Percentiles rank a stretch among this genome's conserved stretches.
Evolutionary conservation across 371 early-diverging fungal species (phyloP).

Genomic region (Blakeslea trispora): DNA sequence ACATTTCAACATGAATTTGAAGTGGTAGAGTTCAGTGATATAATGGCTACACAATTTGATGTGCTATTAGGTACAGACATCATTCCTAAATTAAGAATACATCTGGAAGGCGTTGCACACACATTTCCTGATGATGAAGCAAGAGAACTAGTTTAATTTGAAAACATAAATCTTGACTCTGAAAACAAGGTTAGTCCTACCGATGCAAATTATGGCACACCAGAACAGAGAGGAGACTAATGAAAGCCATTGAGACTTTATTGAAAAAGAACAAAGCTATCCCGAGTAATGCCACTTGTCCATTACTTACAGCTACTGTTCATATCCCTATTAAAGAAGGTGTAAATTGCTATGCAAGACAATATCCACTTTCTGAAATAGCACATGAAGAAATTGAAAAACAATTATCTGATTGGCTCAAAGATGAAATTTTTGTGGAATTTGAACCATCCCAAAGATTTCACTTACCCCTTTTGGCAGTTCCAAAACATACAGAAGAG

Average conservation of each 20-base stretch:
- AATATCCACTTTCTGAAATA: neutral
- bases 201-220: slow-evolving; percentile 6
- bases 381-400: neutral
- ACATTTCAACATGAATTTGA: too few relatives aligned
- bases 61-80: slow-evolving; percentile 6
- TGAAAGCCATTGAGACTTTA: neutral
- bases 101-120: neutral
- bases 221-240: too few relatives aligned
- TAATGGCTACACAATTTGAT: neutral
- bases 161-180: slow-evolving; percentile 7
- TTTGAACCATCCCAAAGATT: neutral
- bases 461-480: neutral
- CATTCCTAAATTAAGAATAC: neutral
- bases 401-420: slow-evolving; percentile 3
- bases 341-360: slow-evolving; percentile 3
- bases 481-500: neutral
- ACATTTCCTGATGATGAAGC: slow-evolving; percentile 12
- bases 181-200: slow-evolving; percentile 5
- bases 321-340: neutral
- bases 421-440: slow-evolving; percentile 5
- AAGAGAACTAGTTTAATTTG: slow-evolving; percentile 2
- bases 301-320: neutral
- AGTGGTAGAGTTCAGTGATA: slow-evolving; percentile 11
- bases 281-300: neutral
- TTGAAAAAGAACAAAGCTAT: slow-evolving; percentile 2